phyloP scores from a whole-genome alignment of 164 flowering plant genomes.

The Paratinospora sagittata region DNA sequence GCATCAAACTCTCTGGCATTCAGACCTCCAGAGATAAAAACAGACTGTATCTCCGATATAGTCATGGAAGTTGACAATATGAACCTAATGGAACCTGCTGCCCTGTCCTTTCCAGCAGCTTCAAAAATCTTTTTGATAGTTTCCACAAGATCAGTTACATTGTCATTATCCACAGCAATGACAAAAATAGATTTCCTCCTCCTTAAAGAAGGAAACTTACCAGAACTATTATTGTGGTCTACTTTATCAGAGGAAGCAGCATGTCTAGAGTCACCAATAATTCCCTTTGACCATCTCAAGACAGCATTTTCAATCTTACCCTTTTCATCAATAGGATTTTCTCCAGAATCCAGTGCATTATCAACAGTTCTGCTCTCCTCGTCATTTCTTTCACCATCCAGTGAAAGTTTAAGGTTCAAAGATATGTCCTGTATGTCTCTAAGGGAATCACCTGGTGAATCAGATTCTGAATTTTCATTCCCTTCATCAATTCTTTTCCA shows the following conservation, averaged over 20 bases:
- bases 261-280: constrained; percentile 36
- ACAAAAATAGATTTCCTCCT: constrained; percentile 67
- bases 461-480: constrained; percentile 49
- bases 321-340: constrained; percentile 33
- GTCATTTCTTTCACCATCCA: constrained; percentile 80
- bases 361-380: constrained; percentile 37
- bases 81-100: constrained; percentile 66
- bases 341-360: constrained; percentile 38
- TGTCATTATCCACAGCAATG: constrained; percentile 65
- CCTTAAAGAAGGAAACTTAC: constrained; percentile 61
- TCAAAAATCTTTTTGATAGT: constrained; percentile 41
- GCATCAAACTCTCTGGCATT: constrained; percentile 77
- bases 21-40: constrained; percentile 50
- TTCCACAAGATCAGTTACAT: constrained; percentile 33
- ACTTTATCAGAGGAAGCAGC: constrained; percentile 37
- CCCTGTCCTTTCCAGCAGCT: constrained; percentile 44
- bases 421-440: constrained; percentile 91
- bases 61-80: constrained; percentile 72
- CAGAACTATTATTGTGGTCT: constrained; percentile 32
- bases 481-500: constrained; percentile 61
- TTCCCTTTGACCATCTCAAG: constrained; percentile 52
- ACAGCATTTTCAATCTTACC: constrained; percentile 68
- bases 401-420: constrained; percentile 68
- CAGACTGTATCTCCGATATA: constrained; percentile 62
- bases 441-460: constrained; percentile 83